Evolutionary conservation across 2,329 filamentous ascomycete genomes (phyloP), one percentile per base, ranked within the genome.

Genomic region (Aspergillus bombycis): DNA sequence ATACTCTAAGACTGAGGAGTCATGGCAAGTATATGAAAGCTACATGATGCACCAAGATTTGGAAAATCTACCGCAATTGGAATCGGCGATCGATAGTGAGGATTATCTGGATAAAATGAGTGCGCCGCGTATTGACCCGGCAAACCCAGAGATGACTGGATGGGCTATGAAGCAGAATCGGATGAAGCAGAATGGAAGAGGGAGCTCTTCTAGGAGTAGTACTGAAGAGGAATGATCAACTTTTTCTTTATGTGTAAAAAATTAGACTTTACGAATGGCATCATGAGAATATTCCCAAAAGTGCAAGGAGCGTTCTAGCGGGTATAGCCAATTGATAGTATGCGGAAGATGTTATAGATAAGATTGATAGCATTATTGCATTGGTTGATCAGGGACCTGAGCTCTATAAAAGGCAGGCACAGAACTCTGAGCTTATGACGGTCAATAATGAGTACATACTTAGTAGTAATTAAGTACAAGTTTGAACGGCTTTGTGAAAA

Each of bases 21-120:
- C 93, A 4, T 97, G 92, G 87, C 85, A 87, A 34, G 85, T 89
- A 36, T 97, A 93, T 77, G 85, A 89, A 62, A 87, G 91, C 68
- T 89, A 88, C 66, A 85, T 97, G 67, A 89, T 92, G 67, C 81
- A 79, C 56, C 74, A 81, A 48, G 77, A 83, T 12, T 69, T 79
- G 3, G 77, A 79, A 10, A 74, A 74, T 1, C 80, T 82, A 2
- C 78, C 82, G 4, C 79, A 81, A 58, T 77, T 91, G 23, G 79
- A 82, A 62, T 85, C 86, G 38, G 79, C 79, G 8, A 84, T 89
- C 71, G 81, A 81, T 62, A 83, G 87, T 65, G 83, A 85, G 60
- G 80, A 86, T 57, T 91, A 88, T 74, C 77, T 91, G 56, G 88
- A 90, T 74, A 81, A 80, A 10, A 88, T 91, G 74, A 88, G 86